Conservation (phyloP, 495 filamentous ascomycete species). For the Aspergillus sclerotioniger region DNA sequence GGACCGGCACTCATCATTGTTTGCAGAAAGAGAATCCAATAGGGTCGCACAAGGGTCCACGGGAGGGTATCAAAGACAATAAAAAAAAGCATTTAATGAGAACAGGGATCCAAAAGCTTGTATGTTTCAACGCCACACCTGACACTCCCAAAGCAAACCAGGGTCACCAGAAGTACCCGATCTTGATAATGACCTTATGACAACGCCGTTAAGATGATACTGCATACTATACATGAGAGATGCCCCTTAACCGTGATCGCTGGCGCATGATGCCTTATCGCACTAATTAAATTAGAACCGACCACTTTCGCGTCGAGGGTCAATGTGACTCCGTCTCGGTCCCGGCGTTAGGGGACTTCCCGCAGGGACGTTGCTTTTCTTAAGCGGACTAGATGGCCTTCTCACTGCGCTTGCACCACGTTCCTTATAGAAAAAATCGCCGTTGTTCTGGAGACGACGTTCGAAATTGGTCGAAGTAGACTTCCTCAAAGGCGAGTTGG, state of each 20-base stretch:
- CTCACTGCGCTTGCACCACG: slow-evolving; percentile 36
- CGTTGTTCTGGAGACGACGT: slow-evolving; percentile 34
- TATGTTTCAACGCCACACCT: slow-evolving; percentile 6
- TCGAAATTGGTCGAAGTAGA: slow-evolving; percentile 46
- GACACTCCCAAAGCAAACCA: slow-evolving; percentile 15
- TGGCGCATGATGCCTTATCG: slow-evolving; percentile 3
- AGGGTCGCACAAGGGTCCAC: no score
- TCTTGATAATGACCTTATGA: slow-evolving; percentile 1
- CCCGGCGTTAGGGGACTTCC: slow-evolving; percentile 28
- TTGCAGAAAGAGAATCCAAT: not conserved
- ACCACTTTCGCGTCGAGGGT: slow-evolving; percentile 38
- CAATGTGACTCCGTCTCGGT: slow-evolving; percentile 29
- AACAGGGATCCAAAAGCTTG: slow-evolving; percentile 1
- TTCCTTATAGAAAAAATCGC: slow-evolving; percentile 42
- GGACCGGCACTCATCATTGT: not conserved
- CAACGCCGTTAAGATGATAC: slow-evolving; percentile 1
- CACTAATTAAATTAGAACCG: slow-evolving; percentile 29
- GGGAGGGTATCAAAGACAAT: not conserved
- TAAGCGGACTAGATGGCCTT: slow-evolving; percentile 42
- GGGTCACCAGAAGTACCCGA: not conserved
- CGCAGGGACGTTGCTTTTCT: slow-evolving; percentile 42
- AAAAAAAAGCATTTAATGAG: not conserved
- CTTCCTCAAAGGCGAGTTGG: slow-evolving; percentile 78
- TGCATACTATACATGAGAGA: slow-evolving; percentile 6
- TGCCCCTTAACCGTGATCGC: not conserved